Evolutionary conservation across 169 alveolate species (phyloP).

Genomic region (Theileria orientalis): DNA sequence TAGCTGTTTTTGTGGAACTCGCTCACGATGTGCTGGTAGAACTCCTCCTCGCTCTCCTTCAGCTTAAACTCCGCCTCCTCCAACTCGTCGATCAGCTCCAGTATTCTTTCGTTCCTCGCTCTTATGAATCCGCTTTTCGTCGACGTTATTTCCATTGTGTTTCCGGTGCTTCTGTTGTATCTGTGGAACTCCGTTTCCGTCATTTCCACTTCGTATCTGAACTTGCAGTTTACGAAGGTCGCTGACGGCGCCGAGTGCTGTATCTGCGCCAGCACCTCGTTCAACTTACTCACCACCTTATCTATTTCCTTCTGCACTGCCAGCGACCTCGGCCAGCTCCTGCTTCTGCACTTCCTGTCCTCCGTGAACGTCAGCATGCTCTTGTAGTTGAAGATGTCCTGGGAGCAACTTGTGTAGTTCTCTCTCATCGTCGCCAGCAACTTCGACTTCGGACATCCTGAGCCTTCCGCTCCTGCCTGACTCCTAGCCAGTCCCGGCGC

Average conservation of each 20-base stretch:
- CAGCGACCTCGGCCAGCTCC: conserved; percentile 64
- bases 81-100: conserved; percentile 29
- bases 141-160: conserved; percentile 88
- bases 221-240: conserved; percentile 80
- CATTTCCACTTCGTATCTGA: conserved; percentile 88
- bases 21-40: conserved; percentile 38
- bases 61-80: conserved; percentile 69
- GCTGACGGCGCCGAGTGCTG: conserved; percentile 33
- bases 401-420: conserved; percentile 52
- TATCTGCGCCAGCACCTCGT: conserved; percentile 48
- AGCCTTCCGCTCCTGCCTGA: too few relatives aligned
- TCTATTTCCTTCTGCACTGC: conserved; percentile 46
- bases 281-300: conserved; percentile 24
- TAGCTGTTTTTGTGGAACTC: conserved; percentile 31
- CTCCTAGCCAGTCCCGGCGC: conserved; percentile 35
- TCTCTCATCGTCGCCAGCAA: conserved; percentile 20
- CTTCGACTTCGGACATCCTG: conserved; percentile 43
- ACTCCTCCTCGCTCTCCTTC: conserved; percentile 78
- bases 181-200: conserved; percentile 77
- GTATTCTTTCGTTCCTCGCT: conserved; percentile 77
- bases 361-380: conserved; percentile 63
- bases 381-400: conserved; percentile 61
- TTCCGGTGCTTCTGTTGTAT: conserved; percentile 30
- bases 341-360: conserved; percentile 64
- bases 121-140: conserved; percentile 89